Conservation (phyloP, 1,139 yeast species). For the Saccharomyces hybrid region DNA sequence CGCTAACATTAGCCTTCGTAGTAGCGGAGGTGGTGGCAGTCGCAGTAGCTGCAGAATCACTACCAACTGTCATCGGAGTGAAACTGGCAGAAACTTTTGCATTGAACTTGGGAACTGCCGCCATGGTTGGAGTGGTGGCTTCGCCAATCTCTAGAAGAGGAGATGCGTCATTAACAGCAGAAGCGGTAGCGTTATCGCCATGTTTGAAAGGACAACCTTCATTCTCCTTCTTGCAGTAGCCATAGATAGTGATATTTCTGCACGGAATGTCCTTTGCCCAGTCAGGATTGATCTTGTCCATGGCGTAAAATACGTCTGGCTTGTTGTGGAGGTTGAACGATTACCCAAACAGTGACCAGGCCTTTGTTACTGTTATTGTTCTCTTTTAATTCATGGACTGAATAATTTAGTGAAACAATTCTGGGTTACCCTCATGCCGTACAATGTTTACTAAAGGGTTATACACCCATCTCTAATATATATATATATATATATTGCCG, state of each 20-base stretch:
- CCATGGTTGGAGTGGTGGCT: conserved; percentile 6
- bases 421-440: not conserved
- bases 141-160: not conserved
- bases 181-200: conserved; percentile 17
- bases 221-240: conserved; percentile 81
- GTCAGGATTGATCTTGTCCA: conserved; percentile 34
- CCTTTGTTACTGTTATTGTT: no score
- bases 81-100: conserved; percentile 31
- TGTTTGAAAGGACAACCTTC: conserved; percentile 86
- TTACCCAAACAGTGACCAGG: not conserved
- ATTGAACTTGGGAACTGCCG: conserved; percentile 23
- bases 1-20: conserved; percentile 12
- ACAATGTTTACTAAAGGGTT: no score
- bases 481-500: not conserved
- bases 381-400: not conserved
- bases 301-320: conserved; percentile 4
- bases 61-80: conserved; percentile 19
- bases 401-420: not conserved
- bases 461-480: no score
- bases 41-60: conserved; percentile 2
- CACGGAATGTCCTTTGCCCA: conserved; percentile 78
- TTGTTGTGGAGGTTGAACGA: not conserved
- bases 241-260: conserved; percentile 77
- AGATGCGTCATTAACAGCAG: not conserved
- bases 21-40: conserved; percentile 4